phyloP scores from a whole-genome alignment of 441 rosid species.

The Flueggea neowawraea region DNA sequence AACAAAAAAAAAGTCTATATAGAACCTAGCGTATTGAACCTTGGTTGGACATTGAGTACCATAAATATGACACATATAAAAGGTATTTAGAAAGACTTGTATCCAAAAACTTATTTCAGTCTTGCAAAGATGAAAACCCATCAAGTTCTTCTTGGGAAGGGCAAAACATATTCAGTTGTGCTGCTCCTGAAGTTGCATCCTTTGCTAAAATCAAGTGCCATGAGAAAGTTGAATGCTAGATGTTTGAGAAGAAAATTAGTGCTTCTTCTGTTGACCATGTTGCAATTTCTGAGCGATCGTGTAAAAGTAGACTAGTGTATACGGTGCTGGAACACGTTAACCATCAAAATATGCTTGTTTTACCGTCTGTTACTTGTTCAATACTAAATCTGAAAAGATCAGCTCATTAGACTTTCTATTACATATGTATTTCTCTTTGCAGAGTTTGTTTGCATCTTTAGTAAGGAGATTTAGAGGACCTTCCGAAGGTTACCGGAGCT shows the following conservation, averaged over 20 bases:
- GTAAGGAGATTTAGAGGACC: conserved; percentile 56
- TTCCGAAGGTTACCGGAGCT: conserved; percentile 47
- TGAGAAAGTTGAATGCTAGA: no score
- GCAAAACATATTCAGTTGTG: not conserved
- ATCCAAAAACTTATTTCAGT: not conserved
- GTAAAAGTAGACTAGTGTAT: no score
- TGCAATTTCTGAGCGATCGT: no score
- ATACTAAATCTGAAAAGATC: no score
- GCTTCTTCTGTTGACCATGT: no score
- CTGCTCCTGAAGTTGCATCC: not conserved
- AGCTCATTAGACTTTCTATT: not conserved
- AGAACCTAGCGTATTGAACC: no score
- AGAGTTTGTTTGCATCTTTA: conserved; percentile 52
- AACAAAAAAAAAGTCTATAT: no score
- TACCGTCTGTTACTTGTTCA: not conserved
- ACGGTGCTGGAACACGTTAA: no score
- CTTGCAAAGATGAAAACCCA: not conserved
- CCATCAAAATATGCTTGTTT: no score
- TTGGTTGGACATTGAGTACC: not conserved
- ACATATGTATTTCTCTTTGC: conserved; percentile 19
- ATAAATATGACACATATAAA: not conserved
- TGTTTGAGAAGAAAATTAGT: no score
- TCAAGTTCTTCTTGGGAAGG: not conserved
- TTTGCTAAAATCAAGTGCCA: no score
- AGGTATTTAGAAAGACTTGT: not conserved